phyloP scores from a whole-genome alignment of 2,329 filamentous ascomycete genomes.

The Colletotrichum somersetense region DNA sequence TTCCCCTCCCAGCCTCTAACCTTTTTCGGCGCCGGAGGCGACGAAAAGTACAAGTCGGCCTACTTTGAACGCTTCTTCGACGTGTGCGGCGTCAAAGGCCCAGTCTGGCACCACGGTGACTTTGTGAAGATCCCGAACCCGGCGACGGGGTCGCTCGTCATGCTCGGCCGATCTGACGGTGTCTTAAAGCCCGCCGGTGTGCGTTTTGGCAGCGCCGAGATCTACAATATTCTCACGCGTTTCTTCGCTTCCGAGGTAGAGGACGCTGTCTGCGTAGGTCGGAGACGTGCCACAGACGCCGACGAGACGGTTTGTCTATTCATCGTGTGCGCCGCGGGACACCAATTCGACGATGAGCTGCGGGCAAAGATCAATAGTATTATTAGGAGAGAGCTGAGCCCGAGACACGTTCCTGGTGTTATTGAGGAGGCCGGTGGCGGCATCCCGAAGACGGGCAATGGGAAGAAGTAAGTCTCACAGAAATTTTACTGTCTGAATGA shows the following conservation, averaged over 20 bases:
- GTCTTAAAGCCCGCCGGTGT: slow-evolving; percentile 94
- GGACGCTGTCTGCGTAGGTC: slow-evolving; percentile 89
- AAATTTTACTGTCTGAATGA: not conserved
- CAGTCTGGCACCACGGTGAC: slow-evolving; percentile 94
- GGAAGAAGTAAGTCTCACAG: slow-evolving; percentile 82
- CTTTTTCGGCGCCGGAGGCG: slow-evolving; percentile 83
- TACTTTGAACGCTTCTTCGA: slow-evolving; percentile 88
- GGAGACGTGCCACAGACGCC: slow-evolving; percentile 75
- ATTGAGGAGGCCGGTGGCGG: slow-evolving; percentile 83
- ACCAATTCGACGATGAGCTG: slow-evolving; percentile 70
- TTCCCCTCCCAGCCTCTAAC: slow-evolving; percentile 93
- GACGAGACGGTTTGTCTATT: slow-evolving; percentile 94
- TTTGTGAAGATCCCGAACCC: slow-evolving; percentile 79
- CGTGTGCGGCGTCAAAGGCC: slow-evolving; percentile 52
- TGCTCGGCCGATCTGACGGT: slow-evolving; percentile 93
- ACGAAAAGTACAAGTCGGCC: slow-evolving; percentile 81
- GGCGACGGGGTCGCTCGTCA: slow-evolving; percentile 81
- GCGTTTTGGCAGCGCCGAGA: slow-evolving; percentile 92
- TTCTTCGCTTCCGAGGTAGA: slow-evolving; percentile 84
- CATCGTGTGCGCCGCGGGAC: slow-evolving; percentile 77
- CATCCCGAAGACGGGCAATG: slow-evolving; percentile 92
- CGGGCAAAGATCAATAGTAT: slow-evolving; percentile 72
- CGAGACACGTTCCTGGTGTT: slow-evolving; percentile 88
- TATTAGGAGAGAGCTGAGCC: slow-evolving; percentile 83
- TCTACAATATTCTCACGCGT: slow-evolving; percentile 92